A percentile compares a stretch with the other conserved stretches of the same genome.
Evolutionary conservation across 306 rosid species (phyloP).

Genomic region (Purshia tridentata): DNA sequence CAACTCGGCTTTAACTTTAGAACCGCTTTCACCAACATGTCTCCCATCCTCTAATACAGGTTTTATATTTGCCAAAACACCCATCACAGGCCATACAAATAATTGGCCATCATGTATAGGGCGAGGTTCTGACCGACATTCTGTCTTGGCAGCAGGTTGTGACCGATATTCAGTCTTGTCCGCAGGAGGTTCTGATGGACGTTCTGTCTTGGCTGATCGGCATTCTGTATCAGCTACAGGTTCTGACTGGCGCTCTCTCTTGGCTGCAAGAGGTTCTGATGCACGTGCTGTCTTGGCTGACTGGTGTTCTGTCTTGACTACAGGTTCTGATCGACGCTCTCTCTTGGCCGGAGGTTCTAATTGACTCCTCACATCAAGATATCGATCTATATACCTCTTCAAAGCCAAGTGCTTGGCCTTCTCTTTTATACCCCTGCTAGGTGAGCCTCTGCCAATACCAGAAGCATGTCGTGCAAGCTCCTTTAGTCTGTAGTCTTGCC

Average conservation of each 20-base stretch:
- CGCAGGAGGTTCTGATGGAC: not conserved
- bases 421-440: slow-evolving; percentile 31
- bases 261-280: not conserved
- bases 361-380: slow-evolving; percentile 17
- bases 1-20: slow-evolving; percentile 58
- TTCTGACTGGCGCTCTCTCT: not conserved
- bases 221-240: too few relatives aligned
- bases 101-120: slow-evolving; percentile 17
- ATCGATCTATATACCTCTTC: slow-evolving; percentile 41
- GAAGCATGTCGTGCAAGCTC: slow-evolving; percentile 62
- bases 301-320: slow-evolving; percentile 1
- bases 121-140: not conserved
- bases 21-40: slow-evolving; percentile 61
- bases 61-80: slow-evolving; percentile 61
- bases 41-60: slow-evolving; percentile 46
- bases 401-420: slow-evolving; percentile 61
- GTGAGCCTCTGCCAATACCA: slow-evolving; percentile 21
- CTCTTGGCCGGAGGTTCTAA: slow-evolving; percentile 11
- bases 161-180: too few relatives aligned
- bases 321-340: not conserved
- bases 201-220: slow-evolving; percentile 6
- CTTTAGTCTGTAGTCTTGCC: slow-evolving; percentile 29
- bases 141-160: slow-evolving; percentile 11
- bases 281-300: not conserved
- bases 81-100: slow-evolving; percentile 75